Percentiles rank a stretch among this genome's conserved stretches.
Evolutionary conservation across 2,329 filamentous ascomycete genomes (phyloP).

Genomic region (Allantophomopsis lycopodina): DNA sequence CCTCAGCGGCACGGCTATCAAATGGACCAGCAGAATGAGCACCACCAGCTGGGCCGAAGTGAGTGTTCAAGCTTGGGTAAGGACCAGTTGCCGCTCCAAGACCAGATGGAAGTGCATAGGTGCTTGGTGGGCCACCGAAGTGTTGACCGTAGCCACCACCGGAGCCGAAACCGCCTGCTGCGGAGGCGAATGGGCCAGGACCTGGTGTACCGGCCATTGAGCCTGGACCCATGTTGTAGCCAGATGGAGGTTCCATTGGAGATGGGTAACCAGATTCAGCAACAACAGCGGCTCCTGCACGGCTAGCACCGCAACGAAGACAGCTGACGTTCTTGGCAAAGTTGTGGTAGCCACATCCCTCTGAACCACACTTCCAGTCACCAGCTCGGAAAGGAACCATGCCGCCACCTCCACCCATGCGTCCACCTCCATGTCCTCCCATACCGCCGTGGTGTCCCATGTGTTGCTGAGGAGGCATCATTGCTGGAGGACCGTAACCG

Average conservation of each 20-base stretch:
- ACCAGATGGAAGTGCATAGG: constrained; percentile 78
- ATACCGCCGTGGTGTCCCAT: constrained; percentile 45
- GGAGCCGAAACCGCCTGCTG: constrained; percentile 52
- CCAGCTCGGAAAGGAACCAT: constrained; percentile 95
- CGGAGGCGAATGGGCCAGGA: constrained; percentile 61
- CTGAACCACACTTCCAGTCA: constrained; percentile 97
- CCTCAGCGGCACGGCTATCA: constrained; percentile 85
- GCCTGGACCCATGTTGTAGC: constrained; percentile 73
- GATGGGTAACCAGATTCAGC: constrained; percentile 87
- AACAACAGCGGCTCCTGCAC: constrained; percentile 84
- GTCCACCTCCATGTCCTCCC: constrained; percentile 43
- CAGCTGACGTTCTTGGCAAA: constrained; percentile 99
- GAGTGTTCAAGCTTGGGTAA: constrained; percentile 73
- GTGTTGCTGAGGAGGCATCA: constrained; percentile 69
- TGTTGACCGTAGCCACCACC: constrained; percentile 58
- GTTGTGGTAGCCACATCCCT: constrained; percentile 97
- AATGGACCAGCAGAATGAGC: constrained; percentile 79
- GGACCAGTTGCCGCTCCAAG: constrained; percentile 65
- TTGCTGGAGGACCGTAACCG: constrained; percentile 60
- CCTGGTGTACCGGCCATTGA: constrained; percentile 79
- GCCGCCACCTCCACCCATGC: constrained; percentile 69
- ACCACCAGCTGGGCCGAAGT: constrained; percentile 60
- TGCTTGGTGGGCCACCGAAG: constrained; percentile 77
- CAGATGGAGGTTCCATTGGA: constrained; percentile 73
- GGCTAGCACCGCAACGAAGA: constrained; percentile 87